Percentiles rank a stretch among this genome's conserved stretches.
phyloP scores from a whole-genome alignment of 345 rosid species.

The Linum tenue region DNA sequence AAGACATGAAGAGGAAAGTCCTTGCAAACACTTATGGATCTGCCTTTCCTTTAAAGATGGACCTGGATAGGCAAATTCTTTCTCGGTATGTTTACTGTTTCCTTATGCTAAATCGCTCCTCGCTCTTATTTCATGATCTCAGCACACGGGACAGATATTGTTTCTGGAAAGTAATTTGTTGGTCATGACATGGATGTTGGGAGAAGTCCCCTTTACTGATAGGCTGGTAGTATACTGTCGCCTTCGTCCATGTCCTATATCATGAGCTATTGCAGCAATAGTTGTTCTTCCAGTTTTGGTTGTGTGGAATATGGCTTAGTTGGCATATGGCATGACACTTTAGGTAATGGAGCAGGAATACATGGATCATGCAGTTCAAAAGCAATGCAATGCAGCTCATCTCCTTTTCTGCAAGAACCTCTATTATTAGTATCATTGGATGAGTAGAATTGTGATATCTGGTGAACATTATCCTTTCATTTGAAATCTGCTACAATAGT shows the following conservation, averaged over 20 bases:
- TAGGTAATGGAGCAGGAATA: no score
- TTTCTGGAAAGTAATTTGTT: not conserved
- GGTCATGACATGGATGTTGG: not conserved
- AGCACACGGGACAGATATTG: not conserved
- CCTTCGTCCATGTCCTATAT: no score
- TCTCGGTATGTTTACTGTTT: constrained; percentile 40
- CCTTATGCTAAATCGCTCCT: not conserved
- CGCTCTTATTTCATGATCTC: not conserved
- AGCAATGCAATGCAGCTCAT: no score
- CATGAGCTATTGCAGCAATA: not conserved
- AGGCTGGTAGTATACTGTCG: not conserved
- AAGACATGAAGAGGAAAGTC: constrained; percentile 48
- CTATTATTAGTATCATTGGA: no score
- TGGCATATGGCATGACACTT: not conserved
- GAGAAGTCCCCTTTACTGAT: not conserved
- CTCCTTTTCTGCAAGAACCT: no score
- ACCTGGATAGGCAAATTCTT: constrained; percentile 77
- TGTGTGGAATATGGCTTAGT: not conserved
- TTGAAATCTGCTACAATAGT: no score
- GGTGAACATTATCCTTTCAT: no score
- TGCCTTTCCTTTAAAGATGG: constrained; percentile 83
- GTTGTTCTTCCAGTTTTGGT: not conserved
- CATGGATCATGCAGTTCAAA: no score
- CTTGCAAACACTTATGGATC: constrained; percentile 63
- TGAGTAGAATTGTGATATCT: no score